Base-by-base conservation (phyloP, 2,329 filamentous ascomycete species). In the Alternaria longipes region DNA sequence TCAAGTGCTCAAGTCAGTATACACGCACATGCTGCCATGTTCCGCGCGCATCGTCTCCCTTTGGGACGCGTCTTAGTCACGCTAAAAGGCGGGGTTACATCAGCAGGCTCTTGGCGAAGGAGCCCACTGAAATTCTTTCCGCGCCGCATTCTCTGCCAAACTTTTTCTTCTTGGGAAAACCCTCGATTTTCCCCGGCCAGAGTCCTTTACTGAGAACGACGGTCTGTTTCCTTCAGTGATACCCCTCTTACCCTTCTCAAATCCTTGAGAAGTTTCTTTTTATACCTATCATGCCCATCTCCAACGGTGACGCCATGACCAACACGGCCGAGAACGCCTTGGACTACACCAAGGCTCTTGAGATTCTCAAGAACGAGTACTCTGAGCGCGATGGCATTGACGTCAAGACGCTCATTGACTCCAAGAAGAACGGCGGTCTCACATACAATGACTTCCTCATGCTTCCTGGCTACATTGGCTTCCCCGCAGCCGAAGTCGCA, bases 371-470 rank as follows among this genome's bases (percentile, higher is more conserved):
- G 80, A 82, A 81, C 62, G 88, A 94, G 77, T 97, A 97, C 81
- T 79, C 89, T 69, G 85, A 86, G 79, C 86, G 84, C 72, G 95
- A 99, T 88, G 95, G 95, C 62, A 90, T 99, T 73, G 89, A 93
- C 78, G 88, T 96, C 75, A 85, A 93, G 77, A 90, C 93, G 67
- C 86, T 99, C 73, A 89, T 98, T 80, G 91, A 99, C 84, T 94
- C 94, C 69, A 91, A 91, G 84, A 91, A 90, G 81, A 92, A 94
- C 77, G 95, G 95, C 65, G 95, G 95, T 75, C 86, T 99, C 76
- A 98, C 94, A 61, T 99, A 97, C 87, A 99, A 99, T 82, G 95
- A 99, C 83, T 99, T 99, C 85, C 89, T 99, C 66, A 84, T 99
- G 74, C 87, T 99, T 64, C 95, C 95, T 60, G 96, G 96, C 79